These are phyloP conservation scores for Nyssa sinensis DNA, from an alignment of 148 eudicot genomes.

Conservation along the genomic window DNA sequence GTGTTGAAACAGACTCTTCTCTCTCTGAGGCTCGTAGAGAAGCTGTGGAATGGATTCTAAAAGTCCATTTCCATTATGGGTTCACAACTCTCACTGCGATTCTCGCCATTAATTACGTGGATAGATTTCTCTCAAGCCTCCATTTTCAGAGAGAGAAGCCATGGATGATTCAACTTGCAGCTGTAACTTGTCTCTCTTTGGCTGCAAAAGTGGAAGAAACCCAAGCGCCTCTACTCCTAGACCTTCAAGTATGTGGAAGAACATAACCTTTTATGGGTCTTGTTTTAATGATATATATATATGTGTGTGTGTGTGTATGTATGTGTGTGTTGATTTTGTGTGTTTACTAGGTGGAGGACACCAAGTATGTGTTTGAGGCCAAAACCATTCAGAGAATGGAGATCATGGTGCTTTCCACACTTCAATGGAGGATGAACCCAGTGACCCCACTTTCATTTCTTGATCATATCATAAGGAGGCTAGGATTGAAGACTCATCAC, in stretches of 20 bases:
- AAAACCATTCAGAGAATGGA: constrained; percentile 40
- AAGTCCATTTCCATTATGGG: constrained; percentile 47
- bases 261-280: neutral
- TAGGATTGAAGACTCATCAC: constrained; percentile 49
- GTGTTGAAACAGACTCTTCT: neutral
- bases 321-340: neutral
- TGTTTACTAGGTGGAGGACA: constrained; percentile 17
- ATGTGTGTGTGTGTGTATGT: no score
- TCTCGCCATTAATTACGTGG: constrained; percentile 58
- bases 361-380: constrained; percentile 31
- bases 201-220: constrained; percentile 87
- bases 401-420: constrained; percentile 38
- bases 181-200: constrained; percentile 67
- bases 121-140: constrained; percentile 44
- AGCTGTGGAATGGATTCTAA: constrained; percentile 62
- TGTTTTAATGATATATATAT: neutral
- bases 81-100: constrained; percentile 53
- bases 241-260: constrained; percentile 59
- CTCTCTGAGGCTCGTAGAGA: constrained; percentile 26
- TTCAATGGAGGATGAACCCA: constrained; percentile 46
- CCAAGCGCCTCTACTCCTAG: constrained; percentile 57
- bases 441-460: constrained; percentile 40
- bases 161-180: constrained; percentile 68
- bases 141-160: constrained; percentile 45
- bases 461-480: constrained; percentile 48